Percentiles rank a stretch among this genome's conserved stretches.
Conservation (phyloP, 148 eudicot species). For the Simmondsia chinensis region DNA sequence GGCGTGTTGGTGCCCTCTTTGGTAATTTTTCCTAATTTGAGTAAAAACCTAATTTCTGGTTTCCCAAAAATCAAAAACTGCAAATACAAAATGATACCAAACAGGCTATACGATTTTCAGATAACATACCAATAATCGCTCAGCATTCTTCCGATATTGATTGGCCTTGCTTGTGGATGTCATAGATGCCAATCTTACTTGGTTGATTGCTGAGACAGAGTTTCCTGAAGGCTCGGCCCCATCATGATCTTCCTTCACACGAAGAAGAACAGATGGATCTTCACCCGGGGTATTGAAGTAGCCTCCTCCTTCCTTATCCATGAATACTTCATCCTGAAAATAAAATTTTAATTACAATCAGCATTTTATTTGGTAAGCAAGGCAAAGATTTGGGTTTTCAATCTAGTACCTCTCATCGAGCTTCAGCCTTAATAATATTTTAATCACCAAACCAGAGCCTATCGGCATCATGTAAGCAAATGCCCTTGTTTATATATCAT, state of each 20-base stretch:
- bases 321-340: conserved; percentile 79
- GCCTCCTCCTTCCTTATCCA: conserved; percentile 83
- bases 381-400: no score
- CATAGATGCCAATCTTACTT: conserved; percentile 60
- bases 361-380: not conserved
- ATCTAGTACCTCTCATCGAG: no score
- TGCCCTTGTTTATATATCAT: no score
- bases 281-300: conserved; percentile 89
- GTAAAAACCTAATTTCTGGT: no score
- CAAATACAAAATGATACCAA: no score
- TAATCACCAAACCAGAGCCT: no score
- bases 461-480: no score
- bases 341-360: not conserved
- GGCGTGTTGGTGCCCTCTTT: no score
- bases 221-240: conserved; percentile 99
- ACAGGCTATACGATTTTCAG: no score
- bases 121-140: conserved; percentile 80
- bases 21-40: no score
- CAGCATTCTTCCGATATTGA: conserved; percentile 44
- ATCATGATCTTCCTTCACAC: conserved; percentile 95
- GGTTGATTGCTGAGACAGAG: conserved; percentile 80
- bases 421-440: no score
- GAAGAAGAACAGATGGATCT: conserved; percentile 83
- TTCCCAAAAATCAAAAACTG: no score
- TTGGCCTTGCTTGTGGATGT: conserved; percentile 36